phyloP scores from a whole-genome alignment of 2,329 filamentous ascomycete genomes.

The Didymella glomerata region DNA sequence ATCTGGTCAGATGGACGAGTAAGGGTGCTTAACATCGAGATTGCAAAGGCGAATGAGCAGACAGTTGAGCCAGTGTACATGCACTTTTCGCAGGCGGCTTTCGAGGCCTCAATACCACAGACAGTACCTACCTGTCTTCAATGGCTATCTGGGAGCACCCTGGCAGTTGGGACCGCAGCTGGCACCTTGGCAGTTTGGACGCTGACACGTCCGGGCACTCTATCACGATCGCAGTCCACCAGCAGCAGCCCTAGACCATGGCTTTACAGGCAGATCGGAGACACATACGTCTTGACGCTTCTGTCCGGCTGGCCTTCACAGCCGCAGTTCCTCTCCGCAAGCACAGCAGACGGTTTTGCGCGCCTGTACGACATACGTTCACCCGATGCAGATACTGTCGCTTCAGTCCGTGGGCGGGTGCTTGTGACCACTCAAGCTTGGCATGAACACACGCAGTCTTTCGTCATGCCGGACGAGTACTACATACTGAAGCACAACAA shows the following conservation, averaged over 20 bases:
- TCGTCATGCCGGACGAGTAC: conserved; percentile 64
- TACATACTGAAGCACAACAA: conserved; percentile 60
- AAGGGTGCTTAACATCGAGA: conserved; percentile 62
- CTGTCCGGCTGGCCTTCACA: conserved; percentile 62
- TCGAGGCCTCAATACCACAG: conserved; percentile 59
- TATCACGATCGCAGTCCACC: conserved; percentile 12
- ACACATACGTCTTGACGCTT: conserved; percentile 59
- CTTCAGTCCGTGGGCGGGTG: conserved; percentile 60
- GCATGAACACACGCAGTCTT: conserved; percentile 64
- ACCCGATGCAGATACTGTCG: conserved; percentile 54
- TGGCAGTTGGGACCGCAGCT: conserved; percentile 65
- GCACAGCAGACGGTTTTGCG: conserved; percentile 63
- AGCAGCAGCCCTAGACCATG: conserved; percentile 47
- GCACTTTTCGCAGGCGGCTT: conserved; percentile 58
- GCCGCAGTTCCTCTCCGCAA: conserved; percentile 62
- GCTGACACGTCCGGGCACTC: conserved; percentile 50
- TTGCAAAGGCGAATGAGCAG: conserved; percentile 20
- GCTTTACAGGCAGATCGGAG: conserved; percentile 55
- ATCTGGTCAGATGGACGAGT: conserved; percentile 67
- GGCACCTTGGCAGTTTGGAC: conserved; percentile 66
- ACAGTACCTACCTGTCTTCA: conserved; percentile 65
- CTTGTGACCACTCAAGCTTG: conserved; percentile 61
- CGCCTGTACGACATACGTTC: conserved; percentile 64
- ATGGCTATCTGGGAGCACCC: conserved; percentile 64
- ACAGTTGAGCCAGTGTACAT: conserved; percentile 41